These are phyloP conservation scores for Coemansia sp. DNA, from an alignment of 192 early-diverging fungal species.

Conservation along the genomic window DNA sequence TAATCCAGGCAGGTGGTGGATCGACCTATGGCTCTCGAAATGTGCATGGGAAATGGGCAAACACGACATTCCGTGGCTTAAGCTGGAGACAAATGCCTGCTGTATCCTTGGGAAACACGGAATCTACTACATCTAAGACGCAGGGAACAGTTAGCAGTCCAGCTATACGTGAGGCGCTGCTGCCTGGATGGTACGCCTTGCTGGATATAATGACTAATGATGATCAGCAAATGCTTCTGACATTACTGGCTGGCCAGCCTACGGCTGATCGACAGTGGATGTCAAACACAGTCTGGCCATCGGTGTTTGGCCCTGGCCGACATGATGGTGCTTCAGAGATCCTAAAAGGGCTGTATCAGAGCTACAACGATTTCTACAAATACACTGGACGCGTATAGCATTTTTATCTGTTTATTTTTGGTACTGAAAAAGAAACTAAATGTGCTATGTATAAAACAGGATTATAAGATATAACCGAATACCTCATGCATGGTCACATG, in stretches of 20 bases:
- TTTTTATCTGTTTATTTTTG: not conserved
- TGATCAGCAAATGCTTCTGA: conserved; percentile 23
- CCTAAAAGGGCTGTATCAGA: conserved; percentile 47
- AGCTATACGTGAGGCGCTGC: conserved; percentile 38
- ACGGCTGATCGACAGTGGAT: conserved; percentile 6
- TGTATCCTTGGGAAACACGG: not conserved
- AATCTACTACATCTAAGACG: not conserved
- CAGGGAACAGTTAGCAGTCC: conserved; percentile 14
- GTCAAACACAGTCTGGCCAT: conserved; percentile 12
- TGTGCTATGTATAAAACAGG: too few relatives aligned
- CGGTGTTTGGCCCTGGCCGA: conserved; percentile 30
- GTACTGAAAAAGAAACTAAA: not conserved
- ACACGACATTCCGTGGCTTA: conserved; percentile 22
- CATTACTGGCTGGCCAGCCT: conserved; percentile 19
- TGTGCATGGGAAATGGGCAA: not conserved
- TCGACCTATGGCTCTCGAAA: not conserved
- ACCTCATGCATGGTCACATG: not conserved
- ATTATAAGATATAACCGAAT: too few relatives aligned
- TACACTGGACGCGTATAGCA: conserved; percentile 39
- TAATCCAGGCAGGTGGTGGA: conserved; percentile 41
- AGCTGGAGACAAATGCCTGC: conserved; percentile 34
- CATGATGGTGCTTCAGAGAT: conserved; percentile 46
- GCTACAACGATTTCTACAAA: conserved; percentile 41
- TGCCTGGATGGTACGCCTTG: conserved; percentile 44
- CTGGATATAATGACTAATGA: conserved; percentile 33